Evolutionary conservation across 306 rosid species (phyloP), one percentile per base, ranked within the genome.

Genomic region (Morella rubra): DNA sequence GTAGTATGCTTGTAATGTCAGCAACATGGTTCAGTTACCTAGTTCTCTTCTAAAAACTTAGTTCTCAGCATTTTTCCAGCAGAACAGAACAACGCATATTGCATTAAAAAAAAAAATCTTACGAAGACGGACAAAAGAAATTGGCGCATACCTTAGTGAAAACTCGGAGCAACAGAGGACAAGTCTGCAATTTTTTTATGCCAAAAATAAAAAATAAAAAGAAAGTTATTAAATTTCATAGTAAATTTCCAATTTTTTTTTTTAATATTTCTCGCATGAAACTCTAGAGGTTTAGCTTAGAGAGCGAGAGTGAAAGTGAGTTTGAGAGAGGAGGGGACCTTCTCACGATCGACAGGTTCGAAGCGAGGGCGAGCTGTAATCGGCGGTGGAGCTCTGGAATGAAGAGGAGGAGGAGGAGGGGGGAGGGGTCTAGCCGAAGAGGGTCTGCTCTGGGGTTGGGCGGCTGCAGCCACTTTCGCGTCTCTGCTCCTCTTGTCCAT

Each of bases 81-180:
- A 32, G 37, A 32, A 32, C 3, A 32, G 37, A 32, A 32, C 37
- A 32, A 2, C 37, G 37, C 37, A 32, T 32, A 32, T 32, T 32
- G 37, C 37, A 2, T 32, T 32, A 32, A 32, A 32, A 32, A 32
- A 0, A 27, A 27, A 32, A 32, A 32, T 32, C 37, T 32, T 32
- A 32, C 37, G 37, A 2, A 32, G 37, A 32, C 37, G 37, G 37
- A 32, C 37, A 32, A 32, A 32, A 32, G 37, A 12, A 64, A 37
- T 72, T 50, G 7, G 73, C 15, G 8, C 82, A 24, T 85, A 93
- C 95, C 98, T 89, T 92, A 1, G 99, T 92, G 85, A 95, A 92
- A 44, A 95, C 99, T 74, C 97, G 90, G 52, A 95, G 96, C 56
- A 95, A 79, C 42, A 95, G 83, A 40, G 97, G 99, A 68, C 99